phyloP scores from a whole-genome alignment of 139 green algal genomes.

The Micractinium sp. region DNA sequence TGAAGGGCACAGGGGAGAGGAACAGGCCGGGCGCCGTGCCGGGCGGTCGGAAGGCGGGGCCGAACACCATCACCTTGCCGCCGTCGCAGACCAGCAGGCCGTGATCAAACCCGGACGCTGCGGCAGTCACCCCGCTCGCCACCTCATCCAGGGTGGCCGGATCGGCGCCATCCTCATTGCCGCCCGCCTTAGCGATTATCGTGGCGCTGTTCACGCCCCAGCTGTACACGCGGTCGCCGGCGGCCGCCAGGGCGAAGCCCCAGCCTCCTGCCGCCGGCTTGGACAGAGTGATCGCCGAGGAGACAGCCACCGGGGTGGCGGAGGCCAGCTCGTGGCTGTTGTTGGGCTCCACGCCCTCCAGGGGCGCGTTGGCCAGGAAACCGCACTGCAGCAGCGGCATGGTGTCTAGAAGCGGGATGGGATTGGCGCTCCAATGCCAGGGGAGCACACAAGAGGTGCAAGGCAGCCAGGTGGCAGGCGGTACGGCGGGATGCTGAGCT shows the following conservation, averaged over 20 bases:
- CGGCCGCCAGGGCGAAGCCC: conserved; percentile 47
- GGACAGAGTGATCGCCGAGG: background rate
- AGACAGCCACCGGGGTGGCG: conserved; percentile 17
- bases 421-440: too few relatives aligned
- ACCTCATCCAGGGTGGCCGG: conserved; percentile 30
- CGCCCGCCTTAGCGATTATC: conserved; percentile 44
- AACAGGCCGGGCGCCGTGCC: background rate
- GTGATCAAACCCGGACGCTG: conserved; percentile 43
- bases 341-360: background rate
- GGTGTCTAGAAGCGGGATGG: too few relatives aligned
- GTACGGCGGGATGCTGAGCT: too few relatives aligned
- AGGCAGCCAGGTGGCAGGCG: too few relatives aligned
- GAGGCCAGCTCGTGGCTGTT: conserved; percentile 37
- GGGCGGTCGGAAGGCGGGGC: background rate
- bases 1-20: conserved; percentile 26
- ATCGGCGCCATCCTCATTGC: conserved; percentile 21
- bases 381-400: conserved; percentile 31
- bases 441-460: background rate
- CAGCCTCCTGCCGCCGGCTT: conserved; percentile 32
- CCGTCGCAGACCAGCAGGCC: conserved; percentile 10
- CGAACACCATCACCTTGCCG: conserved; percentile 39
- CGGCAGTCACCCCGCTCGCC: background rate
- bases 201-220: conserved; percentile 69
- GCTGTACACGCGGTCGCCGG: conserved; percentile 51
- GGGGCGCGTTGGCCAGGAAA: conserved; percentile 37